Conservation (phyloP, 148 eudicot genomes). For the Euryodendron excelsum region DNA sequence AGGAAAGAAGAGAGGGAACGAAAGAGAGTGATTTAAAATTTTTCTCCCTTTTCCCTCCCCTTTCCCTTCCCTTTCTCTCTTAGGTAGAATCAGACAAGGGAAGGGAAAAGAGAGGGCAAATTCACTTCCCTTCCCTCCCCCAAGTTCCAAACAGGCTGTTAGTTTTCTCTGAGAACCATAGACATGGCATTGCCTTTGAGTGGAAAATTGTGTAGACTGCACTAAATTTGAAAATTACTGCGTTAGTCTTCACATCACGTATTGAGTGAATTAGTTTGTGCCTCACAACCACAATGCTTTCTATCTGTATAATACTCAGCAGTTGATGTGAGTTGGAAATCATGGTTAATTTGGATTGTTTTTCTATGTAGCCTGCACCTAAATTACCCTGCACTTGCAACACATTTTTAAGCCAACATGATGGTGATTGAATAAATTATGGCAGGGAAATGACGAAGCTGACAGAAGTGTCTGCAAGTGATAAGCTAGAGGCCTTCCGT, state of each 20-base stretch:
- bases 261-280: background rate
- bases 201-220: background rate
- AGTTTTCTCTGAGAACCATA: background rate
- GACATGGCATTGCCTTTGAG: background rate
- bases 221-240: background rate
- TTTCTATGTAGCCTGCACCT: conserved; percentile 2
- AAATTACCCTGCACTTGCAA: background rate
- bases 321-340: background rate
- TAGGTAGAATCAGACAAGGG: no score
- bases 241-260: background rate
- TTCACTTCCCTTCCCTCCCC: no score
- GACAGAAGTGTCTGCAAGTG: conserved; percentile 92
- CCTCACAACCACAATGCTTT: background rate
- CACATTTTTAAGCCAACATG: background rate
- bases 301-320: background rate
- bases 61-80: no score
- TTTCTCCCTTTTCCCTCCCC: no score
- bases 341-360: background rate
- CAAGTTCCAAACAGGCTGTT: no score
- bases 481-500: conserved; percentile 92
- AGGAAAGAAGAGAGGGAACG: no score
- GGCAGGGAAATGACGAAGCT: conserved; percentile 59
- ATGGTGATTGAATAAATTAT: conserved; percentile 13
- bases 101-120: no score
- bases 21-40: no score